Evolutionary conservation across 1,139 yeast genomes (phyloP).

Genomic region (Kodamaea derodonti): DNA sequence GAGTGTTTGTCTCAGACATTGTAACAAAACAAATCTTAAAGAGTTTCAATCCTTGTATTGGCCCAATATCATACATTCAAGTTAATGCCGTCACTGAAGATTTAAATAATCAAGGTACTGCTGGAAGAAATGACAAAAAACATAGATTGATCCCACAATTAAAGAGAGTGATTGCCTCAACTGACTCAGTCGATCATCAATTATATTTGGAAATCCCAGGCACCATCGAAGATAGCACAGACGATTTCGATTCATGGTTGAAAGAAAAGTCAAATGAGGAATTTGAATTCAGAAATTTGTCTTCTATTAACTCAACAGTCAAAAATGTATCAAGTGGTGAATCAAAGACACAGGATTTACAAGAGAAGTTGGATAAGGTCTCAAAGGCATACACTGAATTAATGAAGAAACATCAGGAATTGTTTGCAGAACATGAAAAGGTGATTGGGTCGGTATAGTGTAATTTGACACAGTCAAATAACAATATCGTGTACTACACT

Average conservation of each 20-base stretch:
- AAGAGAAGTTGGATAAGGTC: slow-evolving; percentile 45
- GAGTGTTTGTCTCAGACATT: slow-evolving; percentile 65
- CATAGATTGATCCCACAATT: slow-evolving; percentile 49
- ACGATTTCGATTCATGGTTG: slow-evolving; percentile 39
- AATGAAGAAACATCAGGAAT: slow-evolving; percentile 57
- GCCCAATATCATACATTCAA: slow-evolving; percentile 30
- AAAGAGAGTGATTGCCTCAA: slow-evolving; percentile 52
- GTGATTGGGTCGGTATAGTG: slow-evolving; percentile 11
- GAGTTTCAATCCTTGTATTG: slow-evolving; percentile 53
- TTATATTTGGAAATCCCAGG: slow-evolving; percentile 44
- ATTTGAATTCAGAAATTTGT: slow-evolving; percentile 42
- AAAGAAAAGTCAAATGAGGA: slow-evolving; percentile 49
- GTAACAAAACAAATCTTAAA: slow-evolving; percentile 74
- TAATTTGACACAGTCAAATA: slow-evolving; percentile 1
- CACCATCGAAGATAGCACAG: slow-evolving; percentile 7
- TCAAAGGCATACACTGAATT: slow-evolving; percentile 58
- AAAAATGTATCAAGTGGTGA: slow-evolving; percentile 13
- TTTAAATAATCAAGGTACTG: slow-evolving; percentile 9
- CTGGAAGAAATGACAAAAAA: slow-evolving; percentile 32
- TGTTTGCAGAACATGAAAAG: slow-evolving; percentile 51
- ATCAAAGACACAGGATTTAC: slow-evolving; percentile 24
- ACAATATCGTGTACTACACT: not conserved
- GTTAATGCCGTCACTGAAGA: slow-evolving; percentile 12
- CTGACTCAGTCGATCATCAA: slow-evolving; percentile 46
- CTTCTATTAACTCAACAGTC: slow-evolving; percentile 35